Evolutionary conservation across 2,329 filamentous ascomycete species (phyloP).

Genomic region (Aspergillus puulaauensis): DNA sequence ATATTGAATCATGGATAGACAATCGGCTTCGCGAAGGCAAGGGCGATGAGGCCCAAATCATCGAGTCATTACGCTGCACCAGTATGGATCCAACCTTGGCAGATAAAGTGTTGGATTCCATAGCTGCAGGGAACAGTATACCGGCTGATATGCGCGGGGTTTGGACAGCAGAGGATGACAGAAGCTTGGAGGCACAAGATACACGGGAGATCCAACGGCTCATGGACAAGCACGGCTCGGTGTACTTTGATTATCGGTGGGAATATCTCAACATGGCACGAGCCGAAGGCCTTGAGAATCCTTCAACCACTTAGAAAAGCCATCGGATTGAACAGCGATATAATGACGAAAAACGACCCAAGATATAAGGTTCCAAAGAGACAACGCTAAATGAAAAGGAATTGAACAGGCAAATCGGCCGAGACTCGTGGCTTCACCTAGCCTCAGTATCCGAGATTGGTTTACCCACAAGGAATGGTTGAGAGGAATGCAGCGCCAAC

Average conservation of each 20-base stretch:
- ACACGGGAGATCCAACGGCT: conserved; percentile 34
- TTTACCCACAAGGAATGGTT: not conserved
- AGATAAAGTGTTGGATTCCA: conserved; percentile 33
- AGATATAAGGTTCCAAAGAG: not conserved
- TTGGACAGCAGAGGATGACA: conserved; percentile 50
- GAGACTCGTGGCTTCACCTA: not conserved
- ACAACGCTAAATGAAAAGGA: not conserved
- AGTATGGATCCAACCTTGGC: conserved; percentile 42
- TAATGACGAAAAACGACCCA: not conserved
- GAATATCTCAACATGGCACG: conserved; percentile 35
- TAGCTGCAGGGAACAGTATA: conserved; percentile 33
- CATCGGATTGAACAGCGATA: conserved; percentile 5
- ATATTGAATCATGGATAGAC: conserved; percentile 43
- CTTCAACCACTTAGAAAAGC: not conserved
- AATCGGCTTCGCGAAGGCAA: conserved; percentile 30
- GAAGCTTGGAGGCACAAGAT: conserved; percentile 34
- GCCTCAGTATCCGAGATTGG: not conserved
- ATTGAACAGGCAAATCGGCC: not conserved
- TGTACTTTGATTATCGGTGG: conserved; percentile 34
- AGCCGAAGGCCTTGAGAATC: conserved; percentile 17
- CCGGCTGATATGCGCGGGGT: conserved; percentile 45
- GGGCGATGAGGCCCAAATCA: conserved; percentile 30
- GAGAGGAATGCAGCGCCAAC: not conserved
- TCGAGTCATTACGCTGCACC: conserved; percentile 38
- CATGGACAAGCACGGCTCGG: conserved; percentile 46